A percentile compares a stretch with the other conserved stretches of the same genome.
phyloP scores from a whole-genome alignment of 108 stramenopile genomes.

The Cyclostephanos tholiformis region DNA sequence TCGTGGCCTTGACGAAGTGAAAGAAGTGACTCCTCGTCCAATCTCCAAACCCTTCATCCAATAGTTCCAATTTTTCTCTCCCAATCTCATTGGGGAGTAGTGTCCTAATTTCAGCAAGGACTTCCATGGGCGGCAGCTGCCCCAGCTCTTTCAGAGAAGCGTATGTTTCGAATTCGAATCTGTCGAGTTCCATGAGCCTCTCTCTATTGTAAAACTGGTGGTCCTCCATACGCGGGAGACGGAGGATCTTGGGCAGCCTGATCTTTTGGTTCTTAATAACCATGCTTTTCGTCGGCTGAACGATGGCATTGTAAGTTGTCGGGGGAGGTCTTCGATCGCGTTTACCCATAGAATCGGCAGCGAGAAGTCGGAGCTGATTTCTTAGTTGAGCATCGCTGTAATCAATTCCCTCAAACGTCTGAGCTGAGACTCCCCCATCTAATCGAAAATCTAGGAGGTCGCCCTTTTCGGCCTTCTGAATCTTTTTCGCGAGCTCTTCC shows the following conservation, averaged over 20 bases:
- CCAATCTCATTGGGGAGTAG: slow-evolving; percentile 67
- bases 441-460: slow-evolving; percentile 95
- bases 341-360: slow-evolving; percentile 85
- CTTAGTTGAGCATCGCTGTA: slow-evolving; percentile 72
- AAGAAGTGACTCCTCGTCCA: slow-evolving; percentile 93
- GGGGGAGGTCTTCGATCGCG: slow-evolving; percentile 90
- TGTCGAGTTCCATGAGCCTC: slow-evolving; percentile 78
- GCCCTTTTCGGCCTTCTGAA: slow-evolving; percentile 94
- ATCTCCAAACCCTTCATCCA: slow-evolving; percentile 91
- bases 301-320: slow-evolving; percentile 72
- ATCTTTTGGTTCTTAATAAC: slow-evolving; percentile 73
- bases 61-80: slow-evolving; percentile 66
- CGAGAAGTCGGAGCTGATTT: slow-evolving; percentile 74
- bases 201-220: slow-evolving; percentile 93
- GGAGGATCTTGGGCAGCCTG: slow-evolving; percentile 71
- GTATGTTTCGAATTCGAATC: slow-evolving; percentile 74
- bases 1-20: slow-evolving; percentile 87
- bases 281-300: slow-evolving; percentile 83
- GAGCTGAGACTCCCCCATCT: slow-evolving; percentile 86
- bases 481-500: slow-evolving; percentile 92
- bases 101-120: slow-evolving; percentile 50
- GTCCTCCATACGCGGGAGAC: slow-evolving; percentile 88
- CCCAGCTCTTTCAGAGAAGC: slow-evolving; percentile 72
- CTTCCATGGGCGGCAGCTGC: slow-evolving; percentile 66
- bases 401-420: slow-evolving; percentile 97